Evolutionary conservation across 169 alveolate genomes (phyloP), one percentile per base, ranked within the genome.

Genomic region (Babesia gibsoni): DNA sequence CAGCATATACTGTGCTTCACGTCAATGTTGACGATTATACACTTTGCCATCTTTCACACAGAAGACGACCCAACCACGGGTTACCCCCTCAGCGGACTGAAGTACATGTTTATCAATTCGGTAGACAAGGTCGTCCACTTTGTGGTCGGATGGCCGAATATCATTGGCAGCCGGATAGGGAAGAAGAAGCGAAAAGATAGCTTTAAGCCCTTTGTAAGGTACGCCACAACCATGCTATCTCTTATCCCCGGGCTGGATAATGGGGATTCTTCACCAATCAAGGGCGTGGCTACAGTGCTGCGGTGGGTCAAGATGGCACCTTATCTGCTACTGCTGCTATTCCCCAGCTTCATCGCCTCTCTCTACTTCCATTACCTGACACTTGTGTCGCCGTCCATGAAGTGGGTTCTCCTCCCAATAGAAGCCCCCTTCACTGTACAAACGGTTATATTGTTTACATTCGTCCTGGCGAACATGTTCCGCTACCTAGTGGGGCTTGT

Each of bases 331-430:
- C 39, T 74, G 4, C 35, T 74, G 53, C 50, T 74, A 22, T 53
- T 74, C 33, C 84, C 84, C 3, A 52, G 63, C 7, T 25, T 65
- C 20, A n/a, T 74, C 18, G 42, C 77, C 10, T 10, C 67, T 22
- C 73, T 66, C n/a, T 74, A 74, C 54, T 63, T 74, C 50, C 30
- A 25, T 20, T 74, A 74, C 35, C 23, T 46, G 32, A 74, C 79
- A 18, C 63, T 74, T 8, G 32, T 74, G 30, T 35, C 67, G 54
- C 84, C 84, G n/a, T 12, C 41, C 14, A 37, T 64, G 12, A 25
- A 32, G 27, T 52, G 58, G 6, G 43, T 61, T 25, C 9, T 67
- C 35, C 35, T 74, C 8, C 33, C 53, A 7, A 37, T 22, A 10
- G 43, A 36, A 0, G 12, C 54, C 65, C 14, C 33, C 42, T 58